Percentiles rank a stretch among this genome's conserved stretches.
Conservation (phyloP, 2,329 filamentous ascomycete species). For the Penicillium sclerotiorum region DNA sequence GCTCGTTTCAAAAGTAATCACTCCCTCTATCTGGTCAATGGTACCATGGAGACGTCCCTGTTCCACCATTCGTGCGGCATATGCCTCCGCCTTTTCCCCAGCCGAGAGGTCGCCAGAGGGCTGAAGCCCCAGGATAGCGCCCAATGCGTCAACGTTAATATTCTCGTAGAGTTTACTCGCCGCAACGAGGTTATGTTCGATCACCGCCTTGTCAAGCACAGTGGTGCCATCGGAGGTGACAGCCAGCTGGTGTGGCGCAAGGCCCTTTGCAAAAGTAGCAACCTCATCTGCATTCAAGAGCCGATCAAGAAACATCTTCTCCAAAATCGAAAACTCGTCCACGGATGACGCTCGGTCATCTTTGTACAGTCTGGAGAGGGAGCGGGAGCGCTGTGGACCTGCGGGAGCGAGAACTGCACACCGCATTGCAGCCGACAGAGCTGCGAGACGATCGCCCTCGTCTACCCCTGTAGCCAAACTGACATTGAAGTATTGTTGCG, state of each 20-base stretch:
- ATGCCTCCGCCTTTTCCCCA: constrained; percentile 81
- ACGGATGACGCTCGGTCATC: constrained; percentile 79
- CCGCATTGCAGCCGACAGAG: constrained; percentile 82
- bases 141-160: constrained; percentile 75
- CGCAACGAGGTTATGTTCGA: constrained; percentile 93
- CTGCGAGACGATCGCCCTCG: constrained; percentile 82
- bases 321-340: constrained; percentile 82
- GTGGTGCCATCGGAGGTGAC: constrained; percentile 88
- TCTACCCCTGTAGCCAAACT: constrained; percentile 77
- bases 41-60: constrained; percentile 83
- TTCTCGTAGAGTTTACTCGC: constrained; percentile 79
- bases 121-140: constrained; percentile 73
- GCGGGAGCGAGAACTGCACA: constrained; percentile 92
- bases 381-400: constrained; percentile 78
- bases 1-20: constrained; percentile 81
- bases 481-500: constrained; percentile 84
- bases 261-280: constrained; percentile 75
- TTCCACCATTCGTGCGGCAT: constrained; percentile 93
- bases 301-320: constrained; percentile 96
- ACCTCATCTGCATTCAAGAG: constrained; percentile 82
- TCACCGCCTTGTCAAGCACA: constrained; percentile 87
- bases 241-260: constrained; percentile 87
- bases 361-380: constrained; percentile 84
- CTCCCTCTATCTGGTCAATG: constrained; percentile 89
- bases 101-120: constrained; percentile 44